These are phyloP conservation scores for Boechera retrofracta DNA, from an alignment of 345 rosid genomes.

Conservation along the genomic window DNA sequence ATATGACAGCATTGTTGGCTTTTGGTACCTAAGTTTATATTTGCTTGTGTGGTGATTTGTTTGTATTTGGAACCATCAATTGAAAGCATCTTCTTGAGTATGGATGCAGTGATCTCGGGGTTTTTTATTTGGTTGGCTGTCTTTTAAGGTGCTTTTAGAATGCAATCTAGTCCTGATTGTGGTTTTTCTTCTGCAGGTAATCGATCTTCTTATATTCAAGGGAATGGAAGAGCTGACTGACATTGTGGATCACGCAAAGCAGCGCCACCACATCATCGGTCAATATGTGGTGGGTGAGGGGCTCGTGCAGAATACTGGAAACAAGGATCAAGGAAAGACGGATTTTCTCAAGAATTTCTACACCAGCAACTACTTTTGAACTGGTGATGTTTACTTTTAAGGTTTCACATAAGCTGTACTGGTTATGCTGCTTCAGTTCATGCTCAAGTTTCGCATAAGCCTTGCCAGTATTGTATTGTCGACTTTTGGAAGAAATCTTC, in stretches of 20 bases:
- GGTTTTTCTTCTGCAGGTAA: constrained; percentile 65
- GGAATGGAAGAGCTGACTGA: constrained; percentile 92
- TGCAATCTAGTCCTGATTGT: constrained; percentile 25
- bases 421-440: constrained; percentile 31
- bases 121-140: not conserved
- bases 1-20: constrained; percentile 14
- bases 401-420: constrained; percentile 33
- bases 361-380: constrained; percentile 81
- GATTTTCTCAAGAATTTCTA: constrained; percentile 90
- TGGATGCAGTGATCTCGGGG: constrained; percentile 17
- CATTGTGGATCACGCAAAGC: constrained; percentile 90
- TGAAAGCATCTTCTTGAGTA: constrained; percentile 6
- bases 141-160: constrained; percentile 1
- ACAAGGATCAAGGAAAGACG: constrained; percentile 74
- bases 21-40: not conserved
- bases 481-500: constrained; percentile 37
- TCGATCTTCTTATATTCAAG: constrained; percentile 91
- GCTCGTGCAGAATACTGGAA: constrained; percentile 67
- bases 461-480: constrained; percentile 34
- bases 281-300: constrained; percentile 84
- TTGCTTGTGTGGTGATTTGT: constrained; percentile 2
- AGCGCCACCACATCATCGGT: constrained; percentile 95
- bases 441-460: constrained; percentile 25
- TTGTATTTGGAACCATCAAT: not conserved
- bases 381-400: constrained; percentile 33